Conservation (phyloP, 2,329 filamentous ascomycete species). For the Hawksworthiomyces lignivorus region DNA sequence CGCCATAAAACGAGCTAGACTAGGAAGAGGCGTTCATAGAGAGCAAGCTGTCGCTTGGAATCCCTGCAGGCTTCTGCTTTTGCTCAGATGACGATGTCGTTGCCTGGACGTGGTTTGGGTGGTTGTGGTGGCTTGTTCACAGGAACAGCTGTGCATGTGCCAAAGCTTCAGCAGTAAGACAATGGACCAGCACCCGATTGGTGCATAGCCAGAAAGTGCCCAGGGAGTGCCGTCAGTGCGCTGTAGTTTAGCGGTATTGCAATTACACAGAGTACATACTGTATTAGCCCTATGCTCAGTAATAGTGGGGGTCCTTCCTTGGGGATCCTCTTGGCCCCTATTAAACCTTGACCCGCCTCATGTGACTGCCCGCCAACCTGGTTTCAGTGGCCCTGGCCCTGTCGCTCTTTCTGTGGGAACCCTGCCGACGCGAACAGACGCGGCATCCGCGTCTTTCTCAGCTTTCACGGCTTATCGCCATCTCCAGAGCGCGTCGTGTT, state of each 20-base stretch:
- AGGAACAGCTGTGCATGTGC: slow-evolving; percentile 8
- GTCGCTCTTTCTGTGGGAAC: no score
- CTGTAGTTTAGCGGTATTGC: no score
- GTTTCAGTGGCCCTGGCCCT: background rate
- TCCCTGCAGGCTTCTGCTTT: no score
- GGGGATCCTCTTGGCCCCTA: no score
- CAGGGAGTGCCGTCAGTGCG: no score
- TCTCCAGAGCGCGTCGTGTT: slow-evolving; percentile 10
- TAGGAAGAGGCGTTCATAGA: no score
- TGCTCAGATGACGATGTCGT: background rate
- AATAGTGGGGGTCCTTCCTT: no score
- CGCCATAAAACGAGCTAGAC: no score
- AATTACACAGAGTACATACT: no score
- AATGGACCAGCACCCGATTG: background rate
- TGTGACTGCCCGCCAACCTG: slow-evolving; percentile 5
- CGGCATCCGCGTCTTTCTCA: slow-evolving; percentile 9
- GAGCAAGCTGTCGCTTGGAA: background rate
- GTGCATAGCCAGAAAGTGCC: no score
- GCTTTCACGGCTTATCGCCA: background rate
- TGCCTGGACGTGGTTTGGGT: slow-evolving; percentile 6
- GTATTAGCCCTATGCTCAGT: no score
- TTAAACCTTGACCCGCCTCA: slow-evolving; percentile 1
- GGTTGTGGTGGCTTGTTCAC: no score
- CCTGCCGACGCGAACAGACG: slow-evolving; percentile 11
- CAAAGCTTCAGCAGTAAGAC: background rate